phyloP scores from a whole-genome alignment of 306 rosid genomes.

The Pyrus pyrifolia region DNA sequence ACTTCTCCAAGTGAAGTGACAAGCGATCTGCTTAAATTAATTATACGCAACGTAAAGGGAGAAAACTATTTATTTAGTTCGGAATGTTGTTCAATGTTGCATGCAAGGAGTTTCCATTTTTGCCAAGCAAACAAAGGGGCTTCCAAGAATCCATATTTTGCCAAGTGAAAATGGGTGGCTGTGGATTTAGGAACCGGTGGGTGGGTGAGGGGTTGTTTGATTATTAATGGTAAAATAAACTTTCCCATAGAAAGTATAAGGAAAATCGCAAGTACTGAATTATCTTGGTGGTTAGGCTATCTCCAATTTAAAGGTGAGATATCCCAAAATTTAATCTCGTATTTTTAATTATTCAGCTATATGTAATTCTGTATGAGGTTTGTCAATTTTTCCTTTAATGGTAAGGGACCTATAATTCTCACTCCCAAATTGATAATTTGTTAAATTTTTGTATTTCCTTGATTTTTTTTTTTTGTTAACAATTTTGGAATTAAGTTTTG shows the following conservation, averaged over 20 bases:
- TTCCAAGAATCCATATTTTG: conserved; percentile 32
- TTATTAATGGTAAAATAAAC: conserved; percentile 31
- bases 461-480: no score
- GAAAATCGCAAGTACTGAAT: neutral
- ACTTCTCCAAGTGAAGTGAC: no score
- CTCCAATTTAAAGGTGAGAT: no score
- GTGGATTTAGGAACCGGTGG: conserved; percentile 26
- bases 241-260: neutral
- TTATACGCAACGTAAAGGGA: neutral
- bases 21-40: neutral
- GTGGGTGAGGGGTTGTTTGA: conserved; percentile 42
- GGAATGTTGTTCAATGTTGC: neutral
- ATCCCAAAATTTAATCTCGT: no score
- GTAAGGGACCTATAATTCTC: no score
- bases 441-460: no score
- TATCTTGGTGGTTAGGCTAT: no score
- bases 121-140: conserved; percentile 32
- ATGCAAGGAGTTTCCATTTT: conserved; percentile 21
- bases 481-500: no score
- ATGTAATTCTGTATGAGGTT: no score
- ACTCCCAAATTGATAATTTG: no score
- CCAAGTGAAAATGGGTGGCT: conserved; percentile 32
- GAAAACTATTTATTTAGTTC: neutral
- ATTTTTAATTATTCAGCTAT: no score
- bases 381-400: no score